Evolutionary conservation across 306 rosid genomes (phyloP).

Genomic region (Acacia melanoxylon): DNA sequence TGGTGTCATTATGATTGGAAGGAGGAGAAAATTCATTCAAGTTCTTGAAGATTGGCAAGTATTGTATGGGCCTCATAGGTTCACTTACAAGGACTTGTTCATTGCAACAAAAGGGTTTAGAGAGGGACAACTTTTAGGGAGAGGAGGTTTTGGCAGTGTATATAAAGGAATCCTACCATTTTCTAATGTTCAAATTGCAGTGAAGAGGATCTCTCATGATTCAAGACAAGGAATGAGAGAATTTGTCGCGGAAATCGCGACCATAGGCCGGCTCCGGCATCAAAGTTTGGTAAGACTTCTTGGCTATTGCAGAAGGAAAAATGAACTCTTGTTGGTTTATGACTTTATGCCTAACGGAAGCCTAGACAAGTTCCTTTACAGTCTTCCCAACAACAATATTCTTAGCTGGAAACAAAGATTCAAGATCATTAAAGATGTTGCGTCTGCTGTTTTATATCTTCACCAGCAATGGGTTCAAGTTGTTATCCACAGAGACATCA

Average conservation of each 20-base stretch:
- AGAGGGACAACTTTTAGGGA: not conserved
- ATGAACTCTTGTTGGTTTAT: not conserved
- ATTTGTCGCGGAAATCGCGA: not conserved
- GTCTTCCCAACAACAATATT: not conserved
- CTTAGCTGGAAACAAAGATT: not conserved
- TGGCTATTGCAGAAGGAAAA: not conserved
- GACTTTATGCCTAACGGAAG: not conserved
- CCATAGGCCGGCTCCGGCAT: not conserved
- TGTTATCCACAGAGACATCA: not conserved
- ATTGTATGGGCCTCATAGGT: not conserved
- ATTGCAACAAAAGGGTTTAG: not conserved
- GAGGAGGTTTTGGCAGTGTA: not conserved
- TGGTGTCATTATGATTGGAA: not conserved
- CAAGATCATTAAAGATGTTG: not conserved
- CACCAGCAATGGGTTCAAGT: not conserved
- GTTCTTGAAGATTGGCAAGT: not conserved
- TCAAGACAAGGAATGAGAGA: not conserved
- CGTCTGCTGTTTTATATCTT: not conserved
- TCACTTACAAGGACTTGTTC: not conserved
- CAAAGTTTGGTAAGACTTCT: not conserved
- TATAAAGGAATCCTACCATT: not conserved
- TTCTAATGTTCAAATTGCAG: not conserved
- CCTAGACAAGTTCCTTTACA: not conserved
- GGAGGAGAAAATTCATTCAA: not conserved
- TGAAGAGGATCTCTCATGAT: not conserved